A percentile compares a stretch with the other conserved stretches of the same genome.
These are phyloP conservation scores for Ascodesmis nigricans DNA, from an alignment of 495 filamentous ascomycete genomes.

Conservation along the genomic window DNA sequence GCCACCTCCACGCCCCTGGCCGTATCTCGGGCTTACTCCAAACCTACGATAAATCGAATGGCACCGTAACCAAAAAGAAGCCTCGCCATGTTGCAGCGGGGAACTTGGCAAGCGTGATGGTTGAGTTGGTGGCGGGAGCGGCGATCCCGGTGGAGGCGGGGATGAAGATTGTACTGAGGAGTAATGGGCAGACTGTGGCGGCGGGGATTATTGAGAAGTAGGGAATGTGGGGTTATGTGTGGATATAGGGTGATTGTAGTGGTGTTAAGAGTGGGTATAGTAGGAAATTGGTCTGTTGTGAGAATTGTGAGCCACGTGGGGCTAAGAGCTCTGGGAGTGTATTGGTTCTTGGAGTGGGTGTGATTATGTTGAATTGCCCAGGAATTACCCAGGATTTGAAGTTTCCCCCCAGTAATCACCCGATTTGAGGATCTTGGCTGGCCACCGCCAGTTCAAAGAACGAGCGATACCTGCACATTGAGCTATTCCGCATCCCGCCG, in stretches of 20 bases:
- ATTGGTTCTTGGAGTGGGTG: too few species aligned
- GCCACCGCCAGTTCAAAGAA: too few species aligned
- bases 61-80: conserved; percentile 52
- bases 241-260: not conserved
- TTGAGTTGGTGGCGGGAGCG: conserved; percentile 47
- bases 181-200: conserved; percentile 59
- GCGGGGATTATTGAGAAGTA: conserved; percentile 63
- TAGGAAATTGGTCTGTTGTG: not conserved
- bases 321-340: too few species aligned
- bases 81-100: conserved; percentile 61
- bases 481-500: too few species aligned
- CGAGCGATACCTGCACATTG: too few species aligned
- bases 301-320: too few species aligned
- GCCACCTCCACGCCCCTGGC: conserved; percentile 57
- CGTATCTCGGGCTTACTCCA: conserved; percentile 47
- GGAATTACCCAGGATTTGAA: too few species aligned
- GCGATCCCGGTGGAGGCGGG: conserved; percentile 51
- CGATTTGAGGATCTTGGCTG: too few species aligned
- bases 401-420: too few species aligned
- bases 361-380: too few species aligned
- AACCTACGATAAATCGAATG: conserved; percentile 51
- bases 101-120: conserved; percentile 38
- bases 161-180: conserved; percentile 57
- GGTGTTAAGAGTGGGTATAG: conserved; percentile 1
- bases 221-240: not conserved